Conservation (phyloP, 768 basidiomycete genomes). For the Mycena crocata region DNA sequence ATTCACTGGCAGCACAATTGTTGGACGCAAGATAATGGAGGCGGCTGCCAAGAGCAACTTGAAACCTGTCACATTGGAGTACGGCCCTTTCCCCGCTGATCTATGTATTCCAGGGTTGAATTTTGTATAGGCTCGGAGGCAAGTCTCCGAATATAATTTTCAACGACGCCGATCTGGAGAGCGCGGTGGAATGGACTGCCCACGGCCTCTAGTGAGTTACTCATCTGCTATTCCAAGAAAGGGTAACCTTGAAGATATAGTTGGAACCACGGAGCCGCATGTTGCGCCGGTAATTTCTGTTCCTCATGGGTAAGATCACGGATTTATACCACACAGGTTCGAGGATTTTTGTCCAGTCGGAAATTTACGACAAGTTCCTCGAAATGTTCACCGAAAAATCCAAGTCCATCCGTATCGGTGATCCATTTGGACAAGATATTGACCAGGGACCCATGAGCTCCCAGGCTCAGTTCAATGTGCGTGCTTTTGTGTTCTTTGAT, state of each 20-base stretch:
- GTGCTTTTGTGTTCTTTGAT: constrained; percentile 23
- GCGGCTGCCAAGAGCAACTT: constrained; percentile 73
- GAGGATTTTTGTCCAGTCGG: constrained; percentile 66
- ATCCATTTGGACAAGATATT: constrained; percentile 55
- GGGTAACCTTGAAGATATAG: constrained; percentile 11
- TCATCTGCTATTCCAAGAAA: neutral
- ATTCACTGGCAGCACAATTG: constrained; percentile 77
- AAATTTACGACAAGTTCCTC: constrained; percentile 69
- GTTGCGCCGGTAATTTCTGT: constrained; percentile 19
- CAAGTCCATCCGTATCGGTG: constrained; percentile 53
- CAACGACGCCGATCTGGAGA: constrained; percentile 69
- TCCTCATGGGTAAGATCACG: constrained; percentile 49
- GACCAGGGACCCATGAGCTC: constrained; percentile 63
- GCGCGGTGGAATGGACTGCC: constrained; percentile 67
- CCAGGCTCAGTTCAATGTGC: constrained; percentile 58
- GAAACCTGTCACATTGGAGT: constrained; percentile 76
- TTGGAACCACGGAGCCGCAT: constrained; percentile 31
- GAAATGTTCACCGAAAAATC: constrained; percentile 52
- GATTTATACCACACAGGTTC: constrained; percentile 67
- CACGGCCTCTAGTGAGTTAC: constrained; percentile 67
- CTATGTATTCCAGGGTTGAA: neutral
- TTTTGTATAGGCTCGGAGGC: constrained; percentile 61
- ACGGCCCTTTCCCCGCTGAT: neutral
- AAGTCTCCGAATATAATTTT: constrained; percentile 73
- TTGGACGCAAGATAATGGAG: constrained; percentile 73